Percentiles rank a stretch among this genome's conserved stretches.
These are phyloP conservation scores for Stipa capillata DNA, from an alignment of 176 grass and related monocot species.

Conservation along the genomic window DNA sequence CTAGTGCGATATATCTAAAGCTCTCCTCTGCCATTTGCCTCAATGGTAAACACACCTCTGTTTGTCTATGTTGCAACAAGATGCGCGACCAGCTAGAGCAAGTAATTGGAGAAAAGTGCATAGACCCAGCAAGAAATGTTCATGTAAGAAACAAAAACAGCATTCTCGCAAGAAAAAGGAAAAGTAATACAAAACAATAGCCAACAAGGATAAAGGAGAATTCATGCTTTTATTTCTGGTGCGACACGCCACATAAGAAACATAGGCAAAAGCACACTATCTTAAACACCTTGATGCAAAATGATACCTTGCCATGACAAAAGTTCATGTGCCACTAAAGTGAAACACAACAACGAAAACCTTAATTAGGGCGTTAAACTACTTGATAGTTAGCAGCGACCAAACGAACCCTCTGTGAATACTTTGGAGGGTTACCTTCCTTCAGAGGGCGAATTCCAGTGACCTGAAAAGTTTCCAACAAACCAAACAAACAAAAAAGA, in stretches of 20 bases:
- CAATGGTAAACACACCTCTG: no score
- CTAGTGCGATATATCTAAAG: no score
- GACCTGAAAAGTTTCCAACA: conserved; percentile 31
- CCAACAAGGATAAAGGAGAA: not conserved
- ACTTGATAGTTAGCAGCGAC: conserved; percentile 59
- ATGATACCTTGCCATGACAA: no score
- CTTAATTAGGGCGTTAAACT: conserved; percentile 16
- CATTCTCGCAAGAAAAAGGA: not conserved
- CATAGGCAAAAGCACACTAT: not conserved
- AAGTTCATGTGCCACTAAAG: not conserved
- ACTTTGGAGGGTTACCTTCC: conserved; percentile 50
- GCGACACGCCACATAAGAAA: not conserved
- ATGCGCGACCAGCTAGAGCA: no score
- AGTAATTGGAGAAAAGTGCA: no score
- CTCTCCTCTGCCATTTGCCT: no score
- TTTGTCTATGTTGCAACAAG: no score
- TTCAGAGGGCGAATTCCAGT: conserved; percentile 40
- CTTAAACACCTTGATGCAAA: not conserved
- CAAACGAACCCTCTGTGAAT: conserved; percentile 53
- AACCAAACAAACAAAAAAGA: not conserved
- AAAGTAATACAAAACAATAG: not conserved
- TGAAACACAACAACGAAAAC: not conserved
- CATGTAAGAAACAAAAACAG: not conserved
- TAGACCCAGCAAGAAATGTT: not conserved
- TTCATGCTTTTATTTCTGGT: not conserved